Percentiles rank a stretch among this genome's conserved stretches.
phyloP scores from a whole-genome alignment of 306 rosid genomes.

The Sechiopsis laciniata region DNA sequence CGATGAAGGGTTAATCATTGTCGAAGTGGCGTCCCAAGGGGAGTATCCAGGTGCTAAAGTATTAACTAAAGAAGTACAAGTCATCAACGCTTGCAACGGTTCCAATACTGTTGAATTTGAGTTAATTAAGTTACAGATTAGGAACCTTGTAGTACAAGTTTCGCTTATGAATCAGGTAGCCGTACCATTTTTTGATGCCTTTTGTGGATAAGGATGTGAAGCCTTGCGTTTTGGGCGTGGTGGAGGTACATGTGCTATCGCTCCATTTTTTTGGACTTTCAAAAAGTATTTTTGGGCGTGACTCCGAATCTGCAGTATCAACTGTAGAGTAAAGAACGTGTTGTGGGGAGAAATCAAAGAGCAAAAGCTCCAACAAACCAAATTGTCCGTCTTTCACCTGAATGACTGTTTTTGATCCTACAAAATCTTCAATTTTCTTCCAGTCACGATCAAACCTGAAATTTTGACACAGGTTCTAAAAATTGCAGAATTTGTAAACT shows the following conservation, averaged over 20 bases:
- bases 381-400: conserved; percentile 47
- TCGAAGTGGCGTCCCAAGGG: conserved; percentile 66
- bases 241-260: conserved; percentile 88
- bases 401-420: conserved; percentile 88
- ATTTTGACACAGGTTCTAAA: neutral
- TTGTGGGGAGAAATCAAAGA: conserved; percentile 16
- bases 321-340: conserved; percentile 13
- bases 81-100: conserved; percentile 65
- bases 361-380: conserved; percentile 13
- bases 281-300: conserved; percentile 90
- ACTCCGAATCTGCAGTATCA: conserved; percentile 61
- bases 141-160: conserved; percentile 16
- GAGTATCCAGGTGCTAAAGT: conserved; percentile 43
- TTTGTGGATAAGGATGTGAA: conserved; percentile 88
- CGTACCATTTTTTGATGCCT: conserved; percentile 80
- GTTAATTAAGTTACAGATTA: conserved; percentile 22
- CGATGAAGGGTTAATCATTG: conserved; percentile 43
- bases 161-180: conserved; percentile 21
- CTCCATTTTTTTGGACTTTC: conserved; percentile 84
- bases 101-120: conserved; percentile 50
- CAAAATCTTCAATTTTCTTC: conserved; percentile 96
- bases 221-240: conserved; percentile 97
- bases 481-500: conserved; percentile 7
- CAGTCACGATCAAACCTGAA: conserved; percentile 89
- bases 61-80: conserved; percentile 49